Percentiles rank a stretch among this genome's conserved stretches.
These are phyloP conservation scores for Xerophyta viscosa DNA, from an alignment of 106 monocot species.

Conservation along the genomic window DNA sequence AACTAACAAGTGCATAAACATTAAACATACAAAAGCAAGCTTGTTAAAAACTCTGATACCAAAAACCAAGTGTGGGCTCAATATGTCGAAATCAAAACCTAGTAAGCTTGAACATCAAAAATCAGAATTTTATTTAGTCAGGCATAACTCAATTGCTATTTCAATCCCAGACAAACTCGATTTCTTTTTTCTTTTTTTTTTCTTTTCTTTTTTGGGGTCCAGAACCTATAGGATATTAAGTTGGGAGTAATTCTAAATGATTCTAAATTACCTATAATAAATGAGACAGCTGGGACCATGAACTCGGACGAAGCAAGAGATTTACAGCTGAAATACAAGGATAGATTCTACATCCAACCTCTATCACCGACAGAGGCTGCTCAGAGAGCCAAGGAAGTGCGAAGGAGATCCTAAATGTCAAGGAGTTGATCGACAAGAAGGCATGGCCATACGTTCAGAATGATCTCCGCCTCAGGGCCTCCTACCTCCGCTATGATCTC, in stretches of 20 bases:
- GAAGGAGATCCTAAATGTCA: constrained; percentile 67
- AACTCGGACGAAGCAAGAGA: constrained; percentile 84
- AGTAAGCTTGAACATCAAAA: too few species aligned
- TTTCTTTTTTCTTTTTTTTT: too few species aligned
- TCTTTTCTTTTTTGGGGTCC: too few species aligned
- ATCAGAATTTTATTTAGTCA: too few species aligned
- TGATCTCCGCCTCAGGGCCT: constrained; percentile 72
- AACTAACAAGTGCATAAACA: too few species aligned
- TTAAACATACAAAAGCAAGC: too few species aligned
- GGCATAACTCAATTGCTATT: too few species aligned
- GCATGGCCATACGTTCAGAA: constrained; percentile 85
- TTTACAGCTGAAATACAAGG: constrained; percentile 43
- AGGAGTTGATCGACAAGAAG: constrained; percentile 81
- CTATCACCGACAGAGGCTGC: constrained; percentile 47
- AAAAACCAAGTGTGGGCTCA: too few species aligned
- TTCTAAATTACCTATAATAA: not conserved
- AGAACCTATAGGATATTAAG: not conserved
- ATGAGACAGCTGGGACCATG: constrained; percentile 77
- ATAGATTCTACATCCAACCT: constrained; percentile 80
- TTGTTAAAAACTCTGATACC: too few species aligned
- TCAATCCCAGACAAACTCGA: too few species aligned
- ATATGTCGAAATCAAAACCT: too few species aligned
- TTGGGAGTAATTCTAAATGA: not conserved
- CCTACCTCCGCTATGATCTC: constrained; percentile 83
- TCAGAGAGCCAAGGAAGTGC: constrained; percentile 59